Percentiles rank a stretch among this genome's conserved stretches.
phyloP scores from a whole-genome alignment of 768 basidiomycete species.

The Melanogaster broomeanus region DNA sequence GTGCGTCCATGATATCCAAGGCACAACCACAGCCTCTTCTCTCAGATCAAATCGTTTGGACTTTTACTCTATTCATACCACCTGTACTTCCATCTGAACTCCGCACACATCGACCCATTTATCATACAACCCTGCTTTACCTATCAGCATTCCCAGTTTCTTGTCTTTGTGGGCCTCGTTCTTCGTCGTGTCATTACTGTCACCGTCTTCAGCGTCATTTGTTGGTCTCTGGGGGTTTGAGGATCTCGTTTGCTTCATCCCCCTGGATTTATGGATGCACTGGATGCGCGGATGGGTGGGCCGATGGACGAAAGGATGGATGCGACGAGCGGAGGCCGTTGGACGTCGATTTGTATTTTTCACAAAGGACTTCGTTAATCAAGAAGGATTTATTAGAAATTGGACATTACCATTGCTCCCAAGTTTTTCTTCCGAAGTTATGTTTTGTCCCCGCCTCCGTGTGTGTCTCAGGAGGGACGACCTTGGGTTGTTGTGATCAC shows the following conservation, averaged over 20 bases:
- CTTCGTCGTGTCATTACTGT: conserved; percentile 6
- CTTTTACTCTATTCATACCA: conserved; percentile 24
- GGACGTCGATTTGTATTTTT: conserved; percentile 22
- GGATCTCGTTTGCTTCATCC: conserved; percentile 5
- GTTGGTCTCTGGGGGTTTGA: neutral
- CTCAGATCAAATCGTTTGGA: conserved; percentile 18
- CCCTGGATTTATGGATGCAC: too few relatives aligned
- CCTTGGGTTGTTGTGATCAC: too few relatives aligned
- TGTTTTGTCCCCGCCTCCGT: too few relatives aligned
- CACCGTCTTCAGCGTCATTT: conserved; percentile 1
- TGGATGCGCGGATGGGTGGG: neutral
- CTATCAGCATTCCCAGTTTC: conserved; percentile 17
- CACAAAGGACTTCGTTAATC: conserved; percentile 19
- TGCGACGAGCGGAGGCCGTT: conserved; percentile 11
- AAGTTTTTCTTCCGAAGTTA: neutral
- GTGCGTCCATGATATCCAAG: conserved; percentile 31
- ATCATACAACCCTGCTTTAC: conserved; percentile 34
- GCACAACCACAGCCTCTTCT: too few relatives aligned
- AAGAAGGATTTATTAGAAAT: conserved; percentile 13
- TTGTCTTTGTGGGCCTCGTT: conserved; percentile 12
- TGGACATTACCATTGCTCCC: neutral
- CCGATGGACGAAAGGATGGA: neutral
- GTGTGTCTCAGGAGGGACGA: too few relatives aligned
- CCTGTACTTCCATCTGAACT: conserved; percentile 16
- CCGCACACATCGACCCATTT: conserved; percentile 28